Conservation (phyloP, 106 monocot species). For the Dendrobium officinale region DNA sequence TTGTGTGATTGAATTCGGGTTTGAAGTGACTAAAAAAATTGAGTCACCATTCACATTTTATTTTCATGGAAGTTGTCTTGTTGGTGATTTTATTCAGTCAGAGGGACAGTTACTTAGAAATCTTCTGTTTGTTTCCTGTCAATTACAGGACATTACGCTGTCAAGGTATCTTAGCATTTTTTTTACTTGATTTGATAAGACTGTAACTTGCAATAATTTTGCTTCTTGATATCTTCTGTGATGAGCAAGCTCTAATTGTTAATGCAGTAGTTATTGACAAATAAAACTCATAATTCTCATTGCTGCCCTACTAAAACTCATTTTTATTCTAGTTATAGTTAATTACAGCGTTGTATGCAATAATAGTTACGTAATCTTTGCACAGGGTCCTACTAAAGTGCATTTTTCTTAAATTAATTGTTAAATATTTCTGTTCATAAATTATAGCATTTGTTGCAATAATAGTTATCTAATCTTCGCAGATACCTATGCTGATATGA, state of each 20-base stretch:
- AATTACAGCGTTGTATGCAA: not conserved
- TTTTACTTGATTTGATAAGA: not conserved
- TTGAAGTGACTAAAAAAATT: no score
- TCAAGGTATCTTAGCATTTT: not conserved
- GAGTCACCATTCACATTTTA: not conserved
- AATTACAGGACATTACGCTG: not conserved
- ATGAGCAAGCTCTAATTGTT: not conserved
- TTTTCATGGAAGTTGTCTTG: not conserved
- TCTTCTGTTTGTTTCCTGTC: not conserved
- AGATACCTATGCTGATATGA: constrained; percentile 94
- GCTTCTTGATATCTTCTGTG: not conserved
- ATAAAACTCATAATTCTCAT: not conserved
- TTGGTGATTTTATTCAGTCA: not conserved
- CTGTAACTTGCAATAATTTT: not conserved
- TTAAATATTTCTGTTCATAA: not conserved
- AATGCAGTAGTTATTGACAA: not conserved
- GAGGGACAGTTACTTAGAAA: not conserved
- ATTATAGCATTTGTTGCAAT: not conserved
- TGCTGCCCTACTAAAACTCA: not conserved
- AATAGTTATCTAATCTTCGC: constrained; percentile 16
- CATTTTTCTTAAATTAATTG: not conserved
- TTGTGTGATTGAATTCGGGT: no score
- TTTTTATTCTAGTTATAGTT: not conserved
- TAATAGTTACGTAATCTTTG: not conserved
- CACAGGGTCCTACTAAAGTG: not conserved